These are phyloP conservation scores for Hypoxylon sp. DNA, from an alignment of 2,329 filamentous ascomycete species.

Conservation along the genomic window DNA sequence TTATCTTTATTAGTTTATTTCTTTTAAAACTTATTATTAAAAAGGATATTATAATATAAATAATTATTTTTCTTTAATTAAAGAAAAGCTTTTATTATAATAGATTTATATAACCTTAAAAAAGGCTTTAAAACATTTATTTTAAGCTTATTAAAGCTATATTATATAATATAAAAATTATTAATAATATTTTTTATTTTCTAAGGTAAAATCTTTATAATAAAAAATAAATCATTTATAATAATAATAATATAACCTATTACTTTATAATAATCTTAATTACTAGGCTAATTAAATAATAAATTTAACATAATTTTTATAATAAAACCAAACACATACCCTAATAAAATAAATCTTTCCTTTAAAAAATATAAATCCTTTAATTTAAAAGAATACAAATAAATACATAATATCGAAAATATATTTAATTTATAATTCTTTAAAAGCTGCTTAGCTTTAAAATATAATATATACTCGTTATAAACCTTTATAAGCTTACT, in stretches of 20 bases:
- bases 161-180: background rate
- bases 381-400: too few relatives aligned
- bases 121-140: too few relatives aligned
- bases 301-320: background rate
- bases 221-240: background rate
- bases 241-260: background rate
- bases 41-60: background rate
- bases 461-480: too few relatives aligned
- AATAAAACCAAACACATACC: background rate
- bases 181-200: background rate
- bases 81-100: background rate
- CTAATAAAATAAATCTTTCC: too few relatives aligned
- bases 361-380: too few relatives aligned
- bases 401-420: too few relatives aligned
- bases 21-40: background rate
- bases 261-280: background rate
- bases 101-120: too few relatives aligned
- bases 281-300: background rate
- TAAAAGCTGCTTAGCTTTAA: too few relatives aligned
- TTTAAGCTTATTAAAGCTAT: too few relatives aligned
- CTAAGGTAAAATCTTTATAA: background rate
- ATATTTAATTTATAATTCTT: too few relatives aligned
- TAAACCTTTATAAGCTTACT: too few relatives aligned
- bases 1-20: background rate
- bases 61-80: background rate